These are phyloP conservation scores for Oryza longistaminata DNA, from an alignment of 176 grass and related monocot species.

Conservation along the genomic window DNA sequence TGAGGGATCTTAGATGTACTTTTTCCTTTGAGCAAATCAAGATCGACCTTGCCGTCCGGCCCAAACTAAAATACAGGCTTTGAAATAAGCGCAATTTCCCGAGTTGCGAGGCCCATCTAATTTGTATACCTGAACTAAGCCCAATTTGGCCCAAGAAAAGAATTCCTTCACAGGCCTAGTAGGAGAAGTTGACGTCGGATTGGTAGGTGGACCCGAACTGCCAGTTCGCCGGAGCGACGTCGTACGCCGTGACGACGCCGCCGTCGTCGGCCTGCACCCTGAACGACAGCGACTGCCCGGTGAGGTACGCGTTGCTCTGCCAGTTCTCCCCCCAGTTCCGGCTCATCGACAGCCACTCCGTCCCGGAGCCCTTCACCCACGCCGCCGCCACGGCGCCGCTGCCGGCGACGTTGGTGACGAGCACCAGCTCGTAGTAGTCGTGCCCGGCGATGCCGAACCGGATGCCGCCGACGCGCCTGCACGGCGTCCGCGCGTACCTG, in stretches of 20 bases:
- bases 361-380: conserved; percentile 41
- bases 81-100: not conserved
- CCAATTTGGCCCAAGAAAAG: not conserved
- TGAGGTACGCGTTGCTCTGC: conserved; percentile 56
- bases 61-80: not conserved
- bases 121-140: not conserved
- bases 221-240: conserved; percentile 55
- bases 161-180: not conserved
- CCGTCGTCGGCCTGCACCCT: conserved; percentile 54
- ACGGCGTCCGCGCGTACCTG: conserved; percentile 21
- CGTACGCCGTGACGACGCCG: conserved; percentile 6
- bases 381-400: conserved; percentile 49
- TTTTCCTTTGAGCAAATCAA: not conserved
- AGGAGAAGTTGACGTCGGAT: conserved; percentile 34
- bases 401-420: conserved; percentile 51
- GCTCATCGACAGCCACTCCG: conserved; percentile 54
- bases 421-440: conserved; percentile 52
- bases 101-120: not conserved
- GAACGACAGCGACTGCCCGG: conserved; percentile 50
- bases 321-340: conserved; percentile 67
- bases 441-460: conserved; percentile 49
- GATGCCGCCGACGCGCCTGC: conserved; percentile 34
- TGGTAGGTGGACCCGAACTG: conserved; percentile 46
- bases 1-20: no score
- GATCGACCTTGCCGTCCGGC: not conserved